A percentile compares a stretch with the other conserved stretches of the same genome.
Conservation (phyloP, 139 green algal species). For the Tetraselmis chui region DNA sequence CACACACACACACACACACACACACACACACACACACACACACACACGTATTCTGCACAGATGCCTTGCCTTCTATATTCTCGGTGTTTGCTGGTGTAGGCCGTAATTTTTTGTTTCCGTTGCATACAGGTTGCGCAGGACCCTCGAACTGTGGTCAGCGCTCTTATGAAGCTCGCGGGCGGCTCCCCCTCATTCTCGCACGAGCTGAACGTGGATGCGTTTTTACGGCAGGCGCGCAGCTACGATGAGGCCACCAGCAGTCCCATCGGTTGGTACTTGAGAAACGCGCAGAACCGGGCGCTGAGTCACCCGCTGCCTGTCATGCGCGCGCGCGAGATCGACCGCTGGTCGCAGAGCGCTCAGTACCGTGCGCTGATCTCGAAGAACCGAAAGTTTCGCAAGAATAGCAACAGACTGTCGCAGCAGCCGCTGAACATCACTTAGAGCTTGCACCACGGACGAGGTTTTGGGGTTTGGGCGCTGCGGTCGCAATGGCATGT, state of each 20-base stretch:
- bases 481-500: too few relatives aligned
- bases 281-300: conserved; percentile 74
- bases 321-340: conserved; percentile 77
- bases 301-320: conserved; percentile 83
- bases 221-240: conserved; percentile 73
- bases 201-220: conserved; percentile 92
- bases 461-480: too few relatives aligned
- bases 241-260: conserved; percentile 74
- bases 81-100: too few relatives aligned
- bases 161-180: conserved; percentile 94
- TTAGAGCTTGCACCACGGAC: too few relatives aligned
- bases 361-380: conserved; percentile 36
- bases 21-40: too few relatives aligned
- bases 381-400: neutral
- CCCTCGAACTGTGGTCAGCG: conserved; percentile 56
- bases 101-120: too few relatives aligned
- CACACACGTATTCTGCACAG: too few relatives aligned
- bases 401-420: neutral
- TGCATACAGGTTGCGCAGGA: conserved; percentile 16
- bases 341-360: conserved; percentile 50
- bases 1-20: too few relatives aligned
- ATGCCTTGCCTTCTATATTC: too few relatives aligned
- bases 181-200: conserved; percentile 65
- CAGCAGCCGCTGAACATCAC: neutral
- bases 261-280: conserved; percentile 74